Evolutionary conservation across 2,329 filamentous ascomycete species (phyloP).

Genomic region (Botrytis elliptica): DNA sequence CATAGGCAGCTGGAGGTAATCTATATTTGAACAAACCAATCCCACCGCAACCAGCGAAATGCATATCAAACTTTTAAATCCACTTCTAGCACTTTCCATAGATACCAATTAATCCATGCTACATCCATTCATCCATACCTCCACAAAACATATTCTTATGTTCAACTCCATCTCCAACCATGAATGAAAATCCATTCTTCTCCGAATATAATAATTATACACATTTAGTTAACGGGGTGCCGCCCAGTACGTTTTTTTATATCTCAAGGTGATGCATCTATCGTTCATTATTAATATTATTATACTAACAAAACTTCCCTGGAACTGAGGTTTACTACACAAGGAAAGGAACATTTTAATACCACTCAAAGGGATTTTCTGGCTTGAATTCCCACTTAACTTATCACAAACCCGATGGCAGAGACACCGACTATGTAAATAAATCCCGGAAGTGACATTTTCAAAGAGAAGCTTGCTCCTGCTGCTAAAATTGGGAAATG

Average conservation of each 20-base stretch:
- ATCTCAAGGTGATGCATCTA: background rate
- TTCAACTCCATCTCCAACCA: background rate
- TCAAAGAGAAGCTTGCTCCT: background rate
- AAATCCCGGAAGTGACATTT: background rate
- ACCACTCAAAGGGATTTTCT: background rate
- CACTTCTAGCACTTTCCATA: background rate
- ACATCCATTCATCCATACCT: too few species aligned
- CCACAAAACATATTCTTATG: too few species aligned
- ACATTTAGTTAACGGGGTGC: too few species aligned
- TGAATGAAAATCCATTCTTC: background rate
- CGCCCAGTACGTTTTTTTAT: too few species aligned
- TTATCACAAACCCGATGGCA: background rate
- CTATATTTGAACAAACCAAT: too few species aligned
- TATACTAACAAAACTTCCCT: accelerated
- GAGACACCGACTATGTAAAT: background rate
- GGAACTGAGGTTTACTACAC: background rate
- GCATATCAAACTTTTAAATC: accelerated
- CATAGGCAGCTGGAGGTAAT: too few species aligned
- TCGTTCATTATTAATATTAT: background rate
- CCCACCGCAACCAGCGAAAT: too few species aligned
- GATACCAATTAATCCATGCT: background rate
- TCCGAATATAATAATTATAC: background rate
- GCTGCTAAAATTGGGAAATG: background rate
- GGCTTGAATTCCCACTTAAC: background rate
- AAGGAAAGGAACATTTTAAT: accelerated